These are phyloP conservation scores for Corymbia calophylla DNA, from an alignment of 441 rosid species.

Conservation along the genomic window DNA sequence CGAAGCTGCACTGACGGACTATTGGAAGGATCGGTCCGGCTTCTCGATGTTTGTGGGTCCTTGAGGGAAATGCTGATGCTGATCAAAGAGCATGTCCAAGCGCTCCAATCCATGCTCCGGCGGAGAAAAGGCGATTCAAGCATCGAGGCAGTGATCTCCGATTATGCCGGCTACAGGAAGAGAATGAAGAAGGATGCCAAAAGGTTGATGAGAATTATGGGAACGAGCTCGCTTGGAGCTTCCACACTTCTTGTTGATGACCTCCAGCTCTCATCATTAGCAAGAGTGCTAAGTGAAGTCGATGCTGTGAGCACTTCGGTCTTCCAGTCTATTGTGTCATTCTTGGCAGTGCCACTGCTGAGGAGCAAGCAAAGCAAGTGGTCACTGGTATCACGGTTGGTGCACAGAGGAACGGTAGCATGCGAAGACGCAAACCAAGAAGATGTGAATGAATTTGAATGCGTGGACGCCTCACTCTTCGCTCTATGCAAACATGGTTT, in stretches of 20 bases:
- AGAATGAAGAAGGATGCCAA: background rate
- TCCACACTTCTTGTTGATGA: background rate
- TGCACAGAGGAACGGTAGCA: background rate
- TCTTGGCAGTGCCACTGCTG: background rate
- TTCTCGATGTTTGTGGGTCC: background rate
- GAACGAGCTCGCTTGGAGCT: background rate
- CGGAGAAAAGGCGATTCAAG: background rate
- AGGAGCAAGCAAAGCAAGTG: background rate
- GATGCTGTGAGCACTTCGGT: background rate
- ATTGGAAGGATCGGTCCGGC: background rate
- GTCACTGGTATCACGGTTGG: background rate
- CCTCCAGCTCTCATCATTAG: background rate
- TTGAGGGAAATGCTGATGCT: background rate
- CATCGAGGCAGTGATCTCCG: background rate
- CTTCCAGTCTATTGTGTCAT: background rate
- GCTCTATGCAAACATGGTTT: background rate
- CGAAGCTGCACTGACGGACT: background rate
- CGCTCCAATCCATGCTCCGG: background rate
- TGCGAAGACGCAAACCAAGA: background rate
- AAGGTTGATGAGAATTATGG: background rate
- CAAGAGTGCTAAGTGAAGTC: background rate
- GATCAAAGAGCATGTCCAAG: constrained; percentile 1
- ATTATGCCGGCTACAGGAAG: background rate
- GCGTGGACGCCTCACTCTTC: background rate
- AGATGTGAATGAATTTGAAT: background rate